Conservation (phyloP, 192 early-diverging fungal genomes). For the Coemansia sp. region DNA sequence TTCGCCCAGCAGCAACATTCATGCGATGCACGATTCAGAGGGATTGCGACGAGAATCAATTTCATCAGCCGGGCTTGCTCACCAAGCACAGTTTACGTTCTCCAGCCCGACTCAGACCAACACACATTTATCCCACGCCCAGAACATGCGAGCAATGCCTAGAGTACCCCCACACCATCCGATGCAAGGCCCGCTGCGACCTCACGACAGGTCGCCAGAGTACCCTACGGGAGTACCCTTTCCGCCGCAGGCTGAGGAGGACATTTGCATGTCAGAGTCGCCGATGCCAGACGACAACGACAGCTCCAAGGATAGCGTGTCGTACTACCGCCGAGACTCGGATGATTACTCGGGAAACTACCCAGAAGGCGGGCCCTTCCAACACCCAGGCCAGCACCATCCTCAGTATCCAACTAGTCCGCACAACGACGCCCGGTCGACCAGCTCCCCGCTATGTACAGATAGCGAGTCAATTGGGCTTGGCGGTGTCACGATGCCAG, state of each 20-base stretch:
- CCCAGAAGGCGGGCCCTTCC: slow-evolving; percentile 12
- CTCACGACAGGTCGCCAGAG: not conserved
- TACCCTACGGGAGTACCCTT: slow-evolving; percentile 1
- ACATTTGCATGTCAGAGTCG: slow-evolving; percentile 56
- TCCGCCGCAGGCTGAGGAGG: slow-evolving; percentile 34
- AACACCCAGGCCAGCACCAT: slow-evolving; percentile 9
- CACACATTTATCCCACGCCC: not conserved
- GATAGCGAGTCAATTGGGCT: slow-evolving; percentile 12
- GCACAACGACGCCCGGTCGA: slow-evolving; percentile 27
- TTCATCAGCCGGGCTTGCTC: slow-evolving; percentile 33
- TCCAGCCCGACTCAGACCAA: slow-evolving; percentile 19
- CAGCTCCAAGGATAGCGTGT: slow-evolving; percentile 8
- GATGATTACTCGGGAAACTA: slow-evolving; percentile 21
- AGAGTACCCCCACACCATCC: slow-evolving; percentile 1
- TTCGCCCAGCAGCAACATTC: slow-evolving; percentile 1
- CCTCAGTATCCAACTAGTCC: not conserved
- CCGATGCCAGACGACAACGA: slow-evolving; percentile 23
- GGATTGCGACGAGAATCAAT: slow-evolving; percentile 17
- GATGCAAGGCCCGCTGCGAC: not conserved
- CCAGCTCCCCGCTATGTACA: slow-evolving; percentile 7
- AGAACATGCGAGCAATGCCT: not conserved
- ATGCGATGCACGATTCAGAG: not conserved
- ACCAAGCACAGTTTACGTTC: slow-evolving; percentile 49
- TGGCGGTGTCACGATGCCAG: slow-evolving; percentile 46
- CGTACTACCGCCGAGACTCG: slow-evolving; percentile 19